Conservation (phyloP, 345 rosid genomes). For the Lagerstroemia speciosa region DNA sequence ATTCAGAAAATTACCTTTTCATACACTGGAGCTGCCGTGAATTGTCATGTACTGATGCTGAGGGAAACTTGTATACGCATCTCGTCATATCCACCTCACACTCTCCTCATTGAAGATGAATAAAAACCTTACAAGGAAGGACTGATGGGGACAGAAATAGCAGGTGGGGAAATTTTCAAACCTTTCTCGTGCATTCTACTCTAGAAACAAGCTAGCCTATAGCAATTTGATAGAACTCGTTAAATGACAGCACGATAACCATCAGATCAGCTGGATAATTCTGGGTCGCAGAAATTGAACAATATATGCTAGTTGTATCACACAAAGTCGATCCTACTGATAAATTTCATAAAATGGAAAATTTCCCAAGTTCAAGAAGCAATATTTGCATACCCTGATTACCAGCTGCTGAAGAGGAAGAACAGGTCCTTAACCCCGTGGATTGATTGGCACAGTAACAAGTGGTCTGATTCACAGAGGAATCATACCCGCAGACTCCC, state of each 20-base stretch:
- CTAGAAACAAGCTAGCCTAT: neutral
- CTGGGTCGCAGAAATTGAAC: neutral
- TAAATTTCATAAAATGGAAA: neutral
- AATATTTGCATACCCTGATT: neutral
- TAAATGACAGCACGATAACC: neutral
- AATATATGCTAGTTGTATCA: neutral
- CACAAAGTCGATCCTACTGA: neutral
- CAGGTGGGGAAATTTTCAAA: neutral
- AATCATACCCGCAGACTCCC: slow-evolving; percentile 9
- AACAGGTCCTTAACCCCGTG: slow-evolving; percentile 1
- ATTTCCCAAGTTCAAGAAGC: neutral
- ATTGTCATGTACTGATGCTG: neutral
- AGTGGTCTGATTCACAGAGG: neutral
- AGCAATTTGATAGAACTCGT: neutral
- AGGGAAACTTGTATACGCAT: too few species aligned
- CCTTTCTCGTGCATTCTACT: neutral
- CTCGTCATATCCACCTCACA: neutral
- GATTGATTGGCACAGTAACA: slow-evolving; percentile 4
- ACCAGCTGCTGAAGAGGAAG: slow-evolving; percentile 2
- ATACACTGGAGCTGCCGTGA: neutral
- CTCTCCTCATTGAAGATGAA: neutral
- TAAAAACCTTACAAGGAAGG: neutral
- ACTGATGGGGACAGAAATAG: neutral
- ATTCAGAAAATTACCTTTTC: too few species aligned
- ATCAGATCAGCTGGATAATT: neutral